Conservation (phyloP, 1,139 yeast genomes). For the Candida pseudoviswanathii region DNA sequence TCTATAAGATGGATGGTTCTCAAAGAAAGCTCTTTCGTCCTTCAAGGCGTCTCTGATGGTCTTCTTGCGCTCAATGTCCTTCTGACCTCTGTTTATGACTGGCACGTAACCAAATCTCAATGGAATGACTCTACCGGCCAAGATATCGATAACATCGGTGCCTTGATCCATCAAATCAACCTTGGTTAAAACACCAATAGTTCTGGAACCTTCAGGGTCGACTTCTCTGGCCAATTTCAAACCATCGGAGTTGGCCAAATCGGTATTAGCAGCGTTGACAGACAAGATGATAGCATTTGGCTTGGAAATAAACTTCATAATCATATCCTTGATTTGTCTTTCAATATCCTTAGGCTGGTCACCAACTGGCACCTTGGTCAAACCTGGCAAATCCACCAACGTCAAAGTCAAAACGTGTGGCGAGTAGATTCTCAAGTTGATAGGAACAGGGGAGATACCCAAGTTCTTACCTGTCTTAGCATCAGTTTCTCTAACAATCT, state of each 20-base stretch:
- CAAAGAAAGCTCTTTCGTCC: constrained; percentile 79
- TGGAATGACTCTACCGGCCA: constrained; percentile 95
- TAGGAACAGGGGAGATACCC: constrained; percentile 92
- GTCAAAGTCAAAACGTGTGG: constrained; percentile 96
- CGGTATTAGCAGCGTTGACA: constrained; percentile 96
- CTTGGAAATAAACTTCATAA: constrained; percentile 88
- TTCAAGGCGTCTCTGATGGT: constrained; percentile 86
- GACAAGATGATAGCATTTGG: constrained; percentile 96
- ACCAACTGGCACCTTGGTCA: constrained; percentile 99
- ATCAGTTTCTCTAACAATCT: constrained; percentile 92
- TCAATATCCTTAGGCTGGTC: constrained; percentile 99
- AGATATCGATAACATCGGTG: constrained; percentile 95
- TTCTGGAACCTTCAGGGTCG: constrained; percentile 95
- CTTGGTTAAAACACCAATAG: constrained; percentile 95
- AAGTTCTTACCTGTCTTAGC: constrained; percentile 89
- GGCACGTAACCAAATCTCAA: constrained; percentile 96
- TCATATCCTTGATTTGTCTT: constrained; percentile 91
- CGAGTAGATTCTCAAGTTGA: constrained; percentile 89
- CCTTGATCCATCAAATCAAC: constrained; percentile 98
- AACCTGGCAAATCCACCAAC: constrained; percentile 94
- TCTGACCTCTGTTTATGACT: constrained; percentile 96
- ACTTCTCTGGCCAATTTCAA: constrained; percentile 95
- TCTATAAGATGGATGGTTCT: constrained; percentile 72
- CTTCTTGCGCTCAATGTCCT: constrained; percentile 85
- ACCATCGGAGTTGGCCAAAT: constrained; percentile 97